Conservation (phyloP, 139 green algal genomes). For the Chlamydomonas sp. region DNA sequence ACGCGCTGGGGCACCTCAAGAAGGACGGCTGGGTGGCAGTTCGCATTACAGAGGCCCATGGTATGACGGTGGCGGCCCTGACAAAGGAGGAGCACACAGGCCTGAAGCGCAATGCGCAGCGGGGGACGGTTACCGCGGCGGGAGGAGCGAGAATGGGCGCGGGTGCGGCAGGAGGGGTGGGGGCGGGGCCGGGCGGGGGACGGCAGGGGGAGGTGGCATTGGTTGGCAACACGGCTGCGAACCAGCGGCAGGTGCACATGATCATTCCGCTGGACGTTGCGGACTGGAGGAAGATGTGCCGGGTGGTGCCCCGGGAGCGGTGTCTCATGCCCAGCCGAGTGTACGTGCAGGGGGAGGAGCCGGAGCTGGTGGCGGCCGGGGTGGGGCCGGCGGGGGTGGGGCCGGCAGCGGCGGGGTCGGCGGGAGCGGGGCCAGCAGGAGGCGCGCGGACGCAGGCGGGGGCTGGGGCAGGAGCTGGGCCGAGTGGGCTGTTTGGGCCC, state of each 20-base stretch:
- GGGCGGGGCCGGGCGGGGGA: not conserved
- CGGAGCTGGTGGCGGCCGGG: not conserved
- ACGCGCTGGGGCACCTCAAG: slow-evolving; percentile 21
- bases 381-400: not conserved
- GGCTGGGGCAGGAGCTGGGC: too few relatives aligned
- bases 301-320: not conserved
- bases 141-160: not conserved
- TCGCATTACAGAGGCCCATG: not conserved
- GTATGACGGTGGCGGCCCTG: not conserved
- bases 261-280: not conserved
- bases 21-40: not conserved
- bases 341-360: not conserved
- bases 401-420: not conserved
- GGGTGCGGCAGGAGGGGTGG: not conserved
- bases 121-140: not conserved
- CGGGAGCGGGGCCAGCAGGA: not conserved
- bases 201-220: not conserved
- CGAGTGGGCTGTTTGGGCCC: too few relatives aligned
- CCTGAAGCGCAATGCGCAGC: not conserved
- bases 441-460: too few relatives aligned
- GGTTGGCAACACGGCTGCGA: not conserved
- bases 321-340: not conserved
- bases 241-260: not conserved
- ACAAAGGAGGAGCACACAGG: slow-evolving; percentile 1
- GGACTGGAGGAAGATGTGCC: not conserved